Base-by-base conservation (phyloP, 371 early-diverging fungal genomes). In the Chytridium lagenaria region DNA sequence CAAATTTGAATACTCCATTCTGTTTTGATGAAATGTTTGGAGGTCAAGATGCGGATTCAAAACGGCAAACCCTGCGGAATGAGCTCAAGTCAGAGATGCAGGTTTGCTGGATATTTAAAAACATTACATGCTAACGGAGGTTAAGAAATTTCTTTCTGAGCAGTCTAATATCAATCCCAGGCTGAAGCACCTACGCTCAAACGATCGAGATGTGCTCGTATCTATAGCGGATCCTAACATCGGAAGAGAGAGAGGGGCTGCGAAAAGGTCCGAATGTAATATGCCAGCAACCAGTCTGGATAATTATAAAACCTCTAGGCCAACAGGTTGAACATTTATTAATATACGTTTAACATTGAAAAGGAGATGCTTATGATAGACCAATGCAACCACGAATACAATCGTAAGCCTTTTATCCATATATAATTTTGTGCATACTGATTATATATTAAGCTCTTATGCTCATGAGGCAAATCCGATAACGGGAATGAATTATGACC, bases 111-210 rank as follows among this genome's bases (percentile, higher is more conserved):
- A n/a, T n/a, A n/a, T n/a, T 44, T 7, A 44, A 12, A 7, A 7
- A 7, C 44, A 12, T 19, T 44, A 19, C 7, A 44, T 19, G 44
- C 44, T 12, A 44, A 12, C 44, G 44, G 12, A 7, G 5, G 5
- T 12, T 10, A 7, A 61, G 61, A 61, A 61, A 61, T 61, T 61
- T 23, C 7, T 61, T 28, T 34, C 31, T 10, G 34, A 61, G 36
- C 61, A 61, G 61, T 37, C 37, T 3, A 28, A 61, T 10, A 15
- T 16, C 3, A 61, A 61, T 36, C 61, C 61, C 5, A 3, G 61
- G 34, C 61, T 61, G 7, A 28, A 34, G 3, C 61, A 34, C 23
- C 26, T 61, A 34, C 61, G 61, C 5, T 7, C 61, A 36, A 30
- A 61, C 19, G 34, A 61, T 28, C 31, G 5, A 10, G 61, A 61